These are phyloP conservation scores for Naumovozyma dairenensis DNA, from an alignment of 805 yeast genomes.

Conservation along the genomic window DNA sequence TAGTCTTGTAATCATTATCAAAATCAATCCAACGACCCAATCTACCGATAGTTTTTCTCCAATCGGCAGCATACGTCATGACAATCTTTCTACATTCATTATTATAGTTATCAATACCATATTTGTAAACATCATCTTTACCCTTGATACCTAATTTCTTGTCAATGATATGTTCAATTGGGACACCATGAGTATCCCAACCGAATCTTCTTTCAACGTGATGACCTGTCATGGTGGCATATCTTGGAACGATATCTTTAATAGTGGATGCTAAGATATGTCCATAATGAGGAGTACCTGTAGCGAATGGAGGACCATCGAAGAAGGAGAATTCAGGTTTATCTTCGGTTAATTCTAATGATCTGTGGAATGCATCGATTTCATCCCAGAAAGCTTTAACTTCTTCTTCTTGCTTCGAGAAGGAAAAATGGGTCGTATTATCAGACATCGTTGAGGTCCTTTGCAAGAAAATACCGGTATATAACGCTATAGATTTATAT, in stretches of 20 bases:
- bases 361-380: slow-evolving; percentile 85
- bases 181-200: slow-evolving; percentile 99
- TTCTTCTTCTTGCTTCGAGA: slow-evolving; percentile 84
- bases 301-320: slow-evolving; percentile 99
- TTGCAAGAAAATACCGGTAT: no score
- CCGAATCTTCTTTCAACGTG: slow-evolving; percentile 97
- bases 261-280: slow-evolving; percentile 94
- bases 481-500: no score
- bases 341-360: slow-evolving; percentile 73
- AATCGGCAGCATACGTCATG: slow-evolving; percentile 91
- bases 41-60: slow-evolving; percentile 90
- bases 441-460: slow-evolving; percentile 30
- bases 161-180: slow-evolving; percentile 98
- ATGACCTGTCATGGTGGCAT: slow-evolving; percentile 95
- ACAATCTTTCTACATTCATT: slow-evolving; percentile 93
- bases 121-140: slow-evolving; percentile 85
- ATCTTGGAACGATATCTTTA: slow-evolving; percentile 94
- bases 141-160: slow-evolving; percentile 89
- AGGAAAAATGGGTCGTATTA: slow-evolving; percentile 42
- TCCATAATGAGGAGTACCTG: slow-evolving; percentile 99
- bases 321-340: slow-evolving; percentile 84
- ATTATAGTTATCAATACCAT: slow-evolving; percentile 92
- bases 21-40: slow-evolving; percentile 99
- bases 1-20: slow-evolving; percentile 94
- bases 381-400: slow-evolving; percentile 78